phyloP scores from a whole-genome alignment of 2,329 filamentous ascomycete genomes.

The Verticillium nubilum region DNA sequence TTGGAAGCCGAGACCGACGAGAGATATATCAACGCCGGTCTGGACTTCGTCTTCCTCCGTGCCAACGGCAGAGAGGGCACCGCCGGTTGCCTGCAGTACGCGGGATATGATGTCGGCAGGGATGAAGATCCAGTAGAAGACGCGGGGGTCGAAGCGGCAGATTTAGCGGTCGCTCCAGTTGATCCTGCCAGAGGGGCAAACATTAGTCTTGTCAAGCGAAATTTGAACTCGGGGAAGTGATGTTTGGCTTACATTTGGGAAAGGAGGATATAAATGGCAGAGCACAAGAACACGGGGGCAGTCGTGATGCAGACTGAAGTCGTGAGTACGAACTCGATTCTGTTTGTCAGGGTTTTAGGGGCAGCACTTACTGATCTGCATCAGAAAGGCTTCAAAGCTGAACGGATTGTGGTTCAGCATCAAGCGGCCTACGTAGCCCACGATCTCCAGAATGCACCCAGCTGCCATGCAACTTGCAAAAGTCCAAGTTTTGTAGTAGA shows the following conservation, averaged over 20 bases:
- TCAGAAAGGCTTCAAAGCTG: constrained; percentile 51
- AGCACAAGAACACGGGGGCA: constrained; percentile 21
- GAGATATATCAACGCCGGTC: constrained; percentile 40
- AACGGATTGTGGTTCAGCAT: constrained; percentile 53
- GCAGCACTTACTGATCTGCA: constrained; percentile 45
- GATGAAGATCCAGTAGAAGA: constrained; percentile 32
- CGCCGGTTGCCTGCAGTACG: constrained; percentile 45
- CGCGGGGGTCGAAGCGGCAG: constrained; percentile 22
- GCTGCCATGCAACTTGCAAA: constrained; percentile 43
- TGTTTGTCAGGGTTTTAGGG: too few species aligned
- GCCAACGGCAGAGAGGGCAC: constrained; percentile 35
- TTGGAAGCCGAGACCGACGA: constrained; percentile 46
- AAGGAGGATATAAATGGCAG: constrained; percentile 21
- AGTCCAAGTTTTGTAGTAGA: constrained; percentile 34
- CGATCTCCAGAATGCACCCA: constrained; percentile 52
- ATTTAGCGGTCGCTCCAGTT: constrained; percentile 18
- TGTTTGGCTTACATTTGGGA: constrained; percentile 6
- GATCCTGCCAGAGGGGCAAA: constrained; percentile 7
- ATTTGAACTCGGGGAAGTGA: not conserved
- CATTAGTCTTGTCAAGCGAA: too few species aligned
- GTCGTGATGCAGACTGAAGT: constrained; percentile 31
- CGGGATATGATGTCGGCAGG: constrained; percentile 46
- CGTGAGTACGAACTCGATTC: too few species aligned
- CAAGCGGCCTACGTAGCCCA: constrained; percentile 57
- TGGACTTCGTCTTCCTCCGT: constrained; percentile 21